Evolutionary conservation across 768 basidiomycete genomes (phyloP).

Genomic region (Mycena capillaripes): DNA sequence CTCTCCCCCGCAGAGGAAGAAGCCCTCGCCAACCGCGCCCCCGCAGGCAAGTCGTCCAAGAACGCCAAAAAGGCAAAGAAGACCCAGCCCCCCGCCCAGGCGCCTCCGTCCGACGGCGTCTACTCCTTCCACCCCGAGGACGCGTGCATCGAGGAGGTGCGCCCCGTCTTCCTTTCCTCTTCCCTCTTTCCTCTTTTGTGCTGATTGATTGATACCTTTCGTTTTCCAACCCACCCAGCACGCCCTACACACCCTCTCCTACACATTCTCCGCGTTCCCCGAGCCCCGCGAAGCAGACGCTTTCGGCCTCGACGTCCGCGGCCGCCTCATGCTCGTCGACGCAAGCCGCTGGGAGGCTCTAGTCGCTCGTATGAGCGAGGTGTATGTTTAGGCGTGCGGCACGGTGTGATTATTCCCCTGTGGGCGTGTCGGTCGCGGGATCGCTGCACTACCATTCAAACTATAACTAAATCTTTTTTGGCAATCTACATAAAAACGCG

Average conservation of each 20-base stretch:
- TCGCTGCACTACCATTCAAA: too few relatives aligned
- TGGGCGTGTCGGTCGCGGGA: too few relatives aligned
- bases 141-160: constrained; percentile 75
- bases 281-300: constrained; percentile 72
- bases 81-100: constrained; percentile 38
- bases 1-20: constrained; percentile 80
- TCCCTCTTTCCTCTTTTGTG: too few relatives aligned
- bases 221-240: constrained; percentile 52
- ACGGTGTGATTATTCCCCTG: too few relatives aligned
- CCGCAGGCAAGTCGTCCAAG: constrained; percentile 47
- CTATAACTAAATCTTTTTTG: too few relatives aligned
- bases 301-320: constrained; percentile 80
- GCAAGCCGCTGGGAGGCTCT: constrained; percentile 56
- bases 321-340: constrained; percentile 75
- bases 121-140: constrained; percentile 93
- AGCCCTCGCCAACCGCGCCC: constrained; percentile 58
- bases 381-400: constrained; percentile 43
- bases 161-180: too few relatives aligned
- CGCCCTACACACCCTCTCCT: constrained; percentile 65
- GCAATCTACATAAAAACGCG: too few relatives aligned
- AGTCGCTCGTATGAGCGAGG: constrained; percentile 53
- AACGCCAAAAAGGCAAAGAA: constrained; percentile 43
- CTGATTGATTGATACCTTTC: too few relatives aligned
- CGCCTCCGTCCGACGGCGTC: constrained; percentile 61
- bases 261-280: constrained; percentile 63